phyloP scores from a whole-genome alignment of 116 monocot species.

The Iris pallida region DNA sequence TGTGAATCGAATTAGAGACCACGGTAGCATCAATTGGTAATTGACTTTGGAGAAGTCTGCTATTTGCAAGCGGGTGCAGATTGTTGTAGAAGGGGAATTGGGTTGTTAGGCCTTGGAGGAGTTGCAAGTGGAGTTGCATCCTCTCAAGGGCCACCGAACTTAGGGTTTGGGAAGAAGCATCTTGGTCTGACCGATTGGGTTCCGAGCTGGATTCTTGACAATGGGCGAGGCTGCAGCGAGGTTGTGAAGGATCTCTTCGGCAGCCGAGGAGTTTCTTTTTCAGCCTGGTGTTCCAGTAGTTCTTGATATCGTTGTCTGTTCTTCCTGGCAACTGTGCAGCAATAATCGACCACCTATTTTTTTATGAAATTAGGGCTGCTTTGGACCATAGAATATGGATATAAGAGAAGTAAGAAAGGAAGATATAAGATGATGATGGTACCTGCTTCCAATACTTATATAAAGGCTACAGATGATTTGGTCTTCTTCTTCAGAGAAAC shows the following conservation, averaged over 20 bases:
- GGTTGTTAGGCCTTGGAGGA: conserved; percentile 42
- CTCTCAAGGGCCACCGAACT: conserved; percentile 59
- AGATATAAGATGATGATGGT: neutral
- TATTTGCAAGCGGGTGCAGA: neutral
- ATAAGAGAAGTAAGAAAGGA: neutral
- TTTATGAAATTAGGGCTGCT: neutral
- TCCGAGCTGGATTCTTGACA: neutral
- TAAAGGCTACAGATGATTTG: conserved; percentile 76
- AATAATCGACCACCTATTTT: conserved; percentile 73
- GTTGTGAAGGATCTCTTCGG: conserved; percentile 11
- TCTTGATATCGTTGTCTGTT: conserved; percentile 87
- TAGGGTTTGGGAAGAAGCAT: conserved; percentile 13
- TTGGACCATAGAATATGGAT: neutral
- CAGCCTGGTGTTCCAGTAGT: conserved; percentile 86
- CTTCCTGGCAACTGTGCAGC: conserved; percentile 79
- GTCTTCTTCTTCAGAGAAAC: conserved; percentile 87
- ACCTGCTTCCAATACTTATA: conserved; percentile 93
- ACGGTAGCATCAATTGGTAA: no score
- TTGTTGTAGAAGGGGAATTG: conserved; percentile 47
- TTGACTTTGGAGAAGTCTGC: no score
- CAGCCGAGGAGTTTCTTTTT: conserved; percentile 71
- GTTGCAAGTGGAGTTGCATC: conserved; percentile 65
- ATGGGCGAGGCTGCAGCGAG: neutral
- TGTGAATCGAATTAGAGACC: no score
- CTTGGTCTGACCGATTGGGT: neutral